Conservation (phyloP, 2,329 filamentous ascomycete species). For the Aureobasidium sp. region DNA sequence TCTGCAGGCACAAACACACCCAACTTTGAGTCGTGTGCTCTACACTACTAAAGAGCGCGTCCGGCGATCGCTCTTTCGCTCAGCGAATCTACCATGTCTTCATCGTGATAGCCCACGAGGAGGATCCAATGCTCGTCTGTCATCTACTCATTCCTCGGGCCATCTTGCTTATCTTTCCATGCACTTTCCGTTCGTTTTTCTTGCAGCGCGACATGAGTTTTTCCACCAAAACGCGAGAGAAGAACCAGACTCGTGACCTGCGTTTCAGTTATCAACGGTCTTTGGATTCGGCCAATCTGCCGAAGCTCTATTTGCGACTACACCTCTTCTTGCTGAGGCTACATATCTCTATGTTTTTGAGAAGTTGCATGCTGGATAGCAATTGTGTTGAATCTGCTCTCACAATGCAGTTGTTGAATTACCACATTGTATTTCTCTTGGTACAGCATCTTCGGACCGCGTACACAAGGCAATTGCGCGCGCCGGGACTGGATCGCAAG, state of each 20-base stretch:
- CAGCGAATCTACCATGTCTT: not conserved
- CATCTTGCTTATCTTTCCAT: too few species aligned
- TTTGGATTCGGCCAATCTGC: not conserved
- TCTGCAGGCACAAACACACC: not conserved
- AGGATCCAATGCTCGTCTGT: not conserved
- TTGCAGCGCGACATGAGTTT: not conserved
- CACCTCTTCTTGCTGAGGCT: not conserved
- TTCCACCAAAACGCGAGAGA: not conserved
- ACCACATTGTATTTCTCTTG: too few species aligned
- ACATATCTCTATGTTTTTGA: not conserved
- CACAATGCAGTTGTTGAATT: not conserved
- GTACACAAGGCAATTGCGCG: not conserved
- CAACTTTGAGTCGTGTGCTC: not conserved
- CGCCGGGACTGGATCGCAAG: not conserved
- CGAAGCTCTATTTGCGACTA: not conserved
- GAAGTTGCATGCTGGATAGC: too few species aligned
- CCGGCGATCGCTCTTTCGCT: not conserved
- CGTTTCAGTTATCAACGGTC: slow-evolving; percentile 2
- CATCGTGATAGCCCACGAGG: not conserved
- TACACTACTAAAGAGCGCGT: not conserved
- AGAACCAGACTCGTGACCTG: slow-evolving; percentile 1
- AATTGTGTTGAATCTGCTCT: too few species aligned
- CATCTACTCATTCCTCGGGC: not conserved
- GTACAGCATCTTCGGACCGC: not conserved
- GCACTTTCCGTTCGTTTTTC: not conserved